Evolutionary conservation across 2,329 filamentous ascomycete genomes (phyloP), one percentile per base, ranked within the genome.

Genomic region (Lanzia echinophila): DNA sequence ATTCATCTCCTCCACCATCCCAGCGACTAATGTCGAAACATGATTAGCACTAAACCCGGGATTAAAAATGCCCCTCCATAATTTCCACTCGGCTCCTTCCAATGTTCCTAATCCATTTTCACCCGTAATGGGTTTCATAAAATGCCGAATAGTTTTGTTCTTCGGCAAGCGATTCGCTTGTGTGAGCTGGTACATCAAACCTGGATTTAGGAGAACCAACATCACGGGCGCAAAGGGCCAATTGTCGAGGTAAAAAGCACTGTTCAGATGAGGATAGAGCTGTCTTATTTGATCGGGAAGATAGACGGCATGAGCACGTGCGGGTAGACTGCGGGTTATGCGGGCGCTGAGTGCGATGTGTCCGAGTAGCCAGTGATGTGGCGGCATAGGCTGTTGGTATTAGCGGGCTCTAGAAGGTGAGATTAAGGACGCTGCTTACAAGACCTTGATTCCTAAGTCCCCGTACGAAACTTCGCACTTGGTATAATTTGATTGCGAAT

Each of bases 31-130:
- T 6, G 19, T 45, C 2, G 50, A 31, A 7, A 57, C 36, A 49
- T 57, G 54, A 10, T 41, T 24, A n/a, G 51, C 36, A 17, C 55
- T 52, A 20, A 58, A 58, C 7, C 57, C 55, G 7, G 55, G 57
- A 45, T 57, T 59, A 4, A 57, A 59, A 15, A 59, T 59, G 1
- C 24, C 49, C 24, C 57, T 34, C 28, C 52, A 41, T 13, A 47
- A 34, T 39, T 56, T 57, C 55, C 55, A 59, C n/a, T 19, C 4
- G 11, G 47, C 34, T 19, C 48, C 55, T 31, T 57, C 55, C 11
- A 46, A 43, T 1, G 20, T n/a, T 2, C 56, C 52, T 6, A 57
- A 31, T 38, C 45, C 53, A 4, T 11, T 19, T 13, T 47, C 22
- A 3, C 41, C 38, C 1, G 52, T 55, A 31, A 55, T 47, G 1